Percentiles rank a stretch among this genome's conserved stretches.
Evolutionary conservation across 2,329 filamentous ascomycete genomes (phyloP).

Genomic region (Fusarium pseudograminearum): DNA sequence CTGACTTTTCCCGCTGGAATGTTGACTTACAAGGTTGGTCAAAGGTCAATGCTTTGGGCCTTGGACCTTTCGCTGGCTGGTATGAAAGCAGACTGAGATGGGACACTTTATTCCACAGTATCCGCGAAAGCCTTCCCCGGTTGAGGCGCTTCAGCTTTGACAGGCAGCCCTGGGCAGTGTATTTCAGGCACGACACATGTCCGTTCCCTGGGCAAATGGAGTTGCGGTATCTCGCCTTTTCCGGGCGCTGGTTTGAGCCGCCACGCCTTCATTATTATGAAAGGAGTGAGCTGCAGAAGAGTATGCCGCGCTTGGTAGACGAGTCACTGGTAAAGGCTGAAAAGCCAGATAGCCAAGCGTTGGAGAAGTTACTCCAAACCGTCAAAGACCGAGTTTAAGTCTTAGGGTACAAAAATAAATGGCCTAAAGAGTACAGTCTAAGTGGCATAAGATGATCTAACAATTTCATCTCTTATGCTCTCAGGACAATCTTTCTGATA

Average conservation of each 20-base stretch:
- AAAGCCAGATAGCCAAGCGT: neutral
- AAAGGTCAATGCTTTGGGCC: no score
- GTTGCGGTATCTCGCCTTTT: neutral
- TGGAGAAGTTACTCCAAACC: neutral
- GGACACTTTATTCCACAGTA: neutral
- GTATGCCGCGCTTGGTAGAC: neutral
- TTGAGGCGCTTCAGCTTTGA: neutral
- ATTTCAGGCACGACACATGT: neutral
- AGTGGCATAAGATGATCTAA: no score
- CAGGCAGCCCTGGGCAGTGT: neutral
- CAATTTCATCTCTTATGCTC: no score
- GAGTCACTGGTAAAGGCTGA: neutral
- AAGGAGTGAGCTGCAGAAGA: neutral
- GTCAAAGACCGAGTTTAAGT: neutral
- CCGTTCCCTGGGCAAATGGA: neutral
- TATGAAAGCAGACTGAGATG: neutral
- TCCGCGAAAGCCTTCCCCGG: neutral
- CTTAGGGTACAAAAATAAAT: no score
- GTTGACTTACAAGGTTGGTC: conserved; percentile 12
- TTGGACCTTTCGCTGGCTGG: neutral
- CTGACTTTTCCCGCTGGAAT: neutral
- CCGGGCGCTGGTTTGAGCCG: neutral
- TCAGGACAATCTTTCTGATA: no score
- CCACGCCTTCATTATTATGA: neutral
- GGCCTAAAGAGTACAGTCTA: no score